Percentiles rank a stretch among this genome's conserved stretches.
Conservation (phyloP, 805 yeast species). For the baker's yeast (Saccharomyces cerevisiae) region DNA sequence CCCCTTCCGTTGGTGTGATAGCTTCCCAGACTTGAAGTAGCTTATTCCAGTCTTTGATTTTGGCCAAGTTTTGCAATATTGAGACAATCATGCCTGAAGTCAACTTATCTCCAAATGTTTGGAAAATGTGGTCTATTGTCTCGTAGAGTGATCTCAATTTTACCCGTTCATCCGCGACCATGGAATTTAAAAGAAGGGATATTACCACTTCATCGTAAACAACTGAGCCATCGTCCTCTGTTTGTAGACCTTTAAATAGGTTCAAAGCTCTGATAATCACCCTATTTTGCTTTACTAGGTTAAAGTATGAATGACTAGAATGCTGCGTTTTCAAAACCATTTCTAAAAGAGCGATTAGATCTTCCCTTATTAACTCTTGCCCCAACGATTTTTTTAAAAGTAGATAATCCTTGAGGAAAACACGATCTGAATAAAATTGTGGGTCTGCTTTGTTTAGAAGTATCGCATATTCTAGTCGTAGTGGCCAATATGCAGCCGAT, state of each 20-base stretch:
- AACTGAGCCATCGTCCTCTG: conserved; percentile 1
- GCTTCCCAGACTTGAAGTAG: conserved; percentile 21
- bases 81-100: conserved; percentile 9
- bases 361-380: conserved; percentile 9
- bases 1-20: conserved; percentile 5
- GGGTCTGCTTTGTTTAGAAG: conserved; percentile 12
- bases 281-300: conserved; percentile 8
- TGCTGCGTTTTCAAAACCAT: conserved; percentile 5
- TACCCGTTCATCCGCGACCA: conserved; percentile 8
- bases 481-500: conserved; percentile 15
- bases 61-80: conserved; percentile 14
- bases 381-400: conserved; percentile 15
- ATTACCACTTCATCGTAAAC: conserved; percentile 15
- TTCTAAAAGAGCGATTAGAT: conserved; percentile 15
- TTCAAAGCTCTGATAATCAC: conserved; percentile 7
- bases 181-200: conserved; percentile 12
- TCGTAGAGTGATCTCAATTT: conserved; percentile 15
- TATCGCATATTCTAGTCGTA: conserved; percentile 13
- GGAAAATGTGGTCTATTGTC: conserved; percentile 12
- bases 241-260: conserved; percentile 7
- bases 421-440: conserved; percentile 3
- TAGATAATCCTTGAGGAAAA: conserved; percentile 16
- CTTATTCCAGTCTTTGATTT: conserved; percentile 16
- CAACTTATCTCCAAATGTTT: conserved; percentile 2
- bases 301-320: conserved; percentile 9